Evolutionary conservation across 805 yeast species (phyloP).

Genomic region (Wickerhamomyces chaumierensis): DNA sequence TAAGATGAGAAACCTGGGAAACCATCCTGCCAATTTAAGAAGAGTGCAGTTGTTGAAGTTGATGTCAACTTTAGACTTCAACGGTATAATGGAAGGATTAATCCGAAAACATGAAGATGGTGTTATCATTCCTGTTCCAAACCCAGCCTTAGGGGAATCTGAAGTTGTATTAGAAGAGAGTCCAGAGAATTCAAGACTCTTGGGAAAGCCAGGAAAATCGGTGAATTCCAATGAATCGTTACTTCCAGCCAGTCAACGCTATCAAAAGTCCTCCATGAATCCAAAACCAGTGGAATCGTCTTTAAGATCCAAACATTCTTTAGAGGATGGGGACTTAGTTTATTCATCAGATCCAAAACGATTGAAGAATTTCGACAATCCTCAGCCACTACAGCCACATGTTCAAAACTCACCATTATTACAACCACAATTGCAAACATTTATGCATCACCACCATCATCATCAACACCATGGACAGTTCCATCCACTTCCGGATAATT

Average conservation of each 20-base stretch:
- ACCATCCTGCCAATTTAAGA: slow-evolving; percentile 69
- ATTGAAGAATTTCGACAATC: too few relatives aligned
- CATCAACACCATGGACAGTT: neutral
- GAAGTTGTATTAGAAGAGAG: neutral
- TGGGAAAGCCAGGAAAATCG: neutral
- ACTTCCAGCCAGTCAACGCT: neutral
- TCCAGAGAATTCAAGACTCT: neutral
- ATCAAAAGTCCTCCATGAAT: neutral
- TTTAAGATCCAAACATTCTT: neutral
- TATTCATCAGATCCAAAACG: neutral
- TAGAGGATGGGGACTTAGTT: too few relatives aligned
- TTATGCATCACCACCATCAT: neutral
- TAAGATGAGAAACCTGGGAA: slow-evolving; percentile 66
- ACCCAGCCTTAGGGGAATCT: neutral
- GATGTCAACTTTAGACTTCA: slow-evolving; percentile 55
- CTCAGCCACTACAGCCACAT: neutral
- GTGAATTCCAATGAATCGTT: neutral
- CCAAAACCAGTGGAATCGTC: neutral
- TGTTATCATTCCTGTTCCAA: neutral
- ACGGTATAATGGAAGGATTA: slow-evolving; percentile 48
- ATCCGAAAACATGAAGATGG: slow-evolving; percentile 45
- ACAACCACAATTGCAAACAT: neutral
- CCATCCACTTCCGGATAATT: too few relatives aligned
- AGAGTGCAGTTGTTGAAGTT: slow-evolving; percentile 60
- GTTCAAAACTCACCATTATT: neutral